These are phyloP conservation scores for Cylindrodendrum hubeiense DNA, from an alignment of 2,329 filamentous ascomycete genomes.

Conservation along the genomic window DNA sequence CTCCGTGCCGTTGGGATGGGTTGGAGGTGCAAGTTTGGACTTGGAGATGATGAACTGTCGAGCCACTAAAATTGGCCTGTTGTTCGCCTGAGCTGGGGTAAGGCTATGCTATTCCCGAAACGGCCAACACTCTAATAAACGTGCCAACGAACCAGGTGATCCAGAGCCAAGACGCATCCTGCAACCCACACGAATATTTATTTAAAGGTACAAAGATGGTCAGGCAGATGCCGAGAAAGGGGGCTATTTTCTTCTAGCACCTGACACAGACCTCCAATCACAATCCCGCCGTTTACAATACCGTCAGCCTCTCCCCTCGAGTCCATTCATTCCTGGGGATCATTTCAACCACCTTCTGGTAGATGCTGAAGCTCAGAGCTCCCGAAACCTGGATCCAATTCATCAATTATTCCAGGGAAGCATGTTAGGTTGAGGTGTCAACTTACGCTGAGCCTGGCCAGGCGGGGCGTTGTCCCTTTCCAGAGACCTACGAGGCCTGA, in stretches of 20 bases:
- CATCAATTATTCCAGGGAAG: background rate
- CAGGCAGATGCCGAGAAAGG: no score
- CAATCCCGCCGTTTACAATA: background rate
- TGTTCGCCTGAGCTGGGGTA: background rate
- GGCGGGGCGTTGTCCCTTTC: constrained; percentile 7
- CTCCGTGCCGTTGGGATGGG: background rate
- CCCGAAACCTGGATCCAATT: constrained; percentile 1
- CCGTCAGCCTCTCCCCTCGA: background rate
- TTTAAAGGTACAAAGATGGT: no score
- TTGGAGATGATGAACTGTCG: background rate
- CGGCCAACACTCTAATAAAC: background rate
- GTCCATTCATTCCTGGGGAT: background rate
- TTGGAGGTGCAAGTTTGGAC: background rate
- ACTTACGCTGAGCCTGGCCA: constrained; percentile 7
- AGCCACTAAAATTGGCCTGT: background rate
- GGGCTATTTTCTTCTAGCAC: no score
- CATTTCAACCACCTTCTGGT: constrained; percentile 5
- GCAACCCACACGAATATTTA: no score
- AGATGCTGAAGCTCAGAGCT: constrained; percentile 7
- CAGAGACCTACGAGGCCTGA: constrained; percentile 1
- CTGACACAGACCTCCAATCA: background rate
- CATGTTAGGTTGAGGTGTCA: background rate
- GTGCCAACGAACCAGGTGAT: no score
- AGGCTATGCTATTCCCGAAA: background rate
- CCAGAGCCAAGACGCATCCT: background rate